These are phyloP conservation scores for Stemphylium vesicarium DNA, from an alignment of 2,329 filamentous ascomycete genomes.

Conservation along the genomic window DNA sequence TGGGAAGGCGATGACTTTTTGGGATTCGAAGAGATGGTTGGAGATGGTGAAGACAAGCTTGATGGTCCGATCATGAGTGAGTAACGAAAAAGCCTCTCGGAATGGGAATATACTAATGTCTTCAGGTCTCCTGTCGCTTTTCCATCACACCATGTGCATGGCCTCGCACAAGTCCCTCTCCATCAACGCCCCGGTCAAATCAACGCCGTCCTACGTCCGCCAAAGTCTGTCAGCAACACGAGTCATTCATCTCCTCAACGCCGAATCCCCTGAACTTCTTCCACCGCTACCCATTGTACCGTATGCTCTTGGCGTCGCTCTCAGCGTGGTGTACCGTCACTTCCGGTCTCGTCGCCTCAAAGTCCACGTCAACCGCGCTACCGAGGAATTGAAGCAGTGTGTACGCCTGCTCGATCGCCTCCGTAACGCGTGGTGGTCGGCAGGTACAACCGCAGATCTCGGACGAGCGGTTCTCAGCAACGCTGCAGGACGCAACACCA, in stretches of 20 bases:
- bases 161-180: slow-evolving; percentile 60
- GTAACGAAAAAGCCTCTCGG: not conserved
- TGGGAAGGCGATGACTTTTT: slow-evolving; percentile 56
- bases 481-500: slow-evolving; percentile 46
- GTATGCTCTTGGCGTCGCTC: slow-evolving; percentile 62
- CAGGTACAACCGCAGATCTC: slow-evolving; percentile 55
- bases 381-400: slow-evolving; percentile 53
- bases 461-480: slow-evolving; percentile 49
- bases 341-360: slow-evolving; percentile 60
- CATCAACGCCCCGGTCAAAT: slow-evolving; percentile 53
- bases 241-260: slow-evolving; percentile 59
- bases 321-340: slow-evolving; percentile 64
- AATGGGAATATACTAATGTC: slow-evolving; percentile 20
- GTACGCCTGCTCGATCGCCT: slow-evolving; percentile 53
- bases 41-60: slow-evolving; percentile 47
- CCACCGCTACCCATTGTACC: slow-evolving; percentile 62
- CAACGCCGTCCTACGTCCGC: slow-evolving; percentile 59
- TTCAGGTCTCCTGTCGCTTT: slow-evolving; percentile 60
- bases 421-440: slow-evolving; percentile 54
- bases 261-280: slow-evolving; percentile 54
- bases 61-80: slow-evolving; percentile 47
- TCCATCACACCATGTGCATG: slow-evolving; percentile 64
- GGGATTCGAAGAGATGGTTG: slow-evolving; percentile 55
- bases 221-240: slow-evolving; percentile 63
- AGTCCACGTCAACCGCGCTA: slow-evolving; percentile 55